Evolutionary conservation across 1,139 yeast genomes (phyloP), one percentile per base, ranked within the genome.

Genomic region (Taphrina flavorubra): DNA sequence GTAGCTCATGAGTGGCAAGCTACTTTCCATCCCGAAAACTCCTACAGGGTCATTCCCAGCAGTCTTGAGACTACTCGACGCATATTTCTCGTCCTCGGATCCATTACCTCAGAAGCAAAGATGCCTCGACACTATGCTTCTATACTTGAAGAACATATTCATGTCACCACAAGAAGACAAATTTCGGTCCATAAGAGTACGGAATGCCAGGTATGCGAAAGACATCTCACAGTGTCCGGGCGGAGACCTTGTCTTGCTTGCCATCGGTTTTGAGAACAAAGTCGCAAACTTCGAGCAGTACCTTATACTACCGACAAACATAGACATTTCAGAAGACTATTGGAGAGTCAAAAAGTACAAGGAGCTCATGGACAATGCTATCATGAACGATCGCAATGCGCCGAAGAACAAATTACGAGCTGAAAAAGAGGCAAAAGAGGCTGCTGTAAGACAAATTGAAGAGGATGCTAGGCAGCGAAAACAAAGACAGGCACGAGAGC

Each of bases 21-120:
- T 49, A 8, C 36, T 49, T 10, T 51, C 65, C 31, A 56, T 62
- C 14, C 47, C 51, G 14, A 55, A 63, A 18, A 16, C 42, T 11
- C 67, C 67, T 1, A 63, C 61, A 16, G 67, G 67, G 20, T 31
- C 44, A 13, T 63, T 63, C 37, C 67, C 67, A 10, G 47, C 55
- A 36, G 34, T 63, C 8, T 20, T 63, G 36, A 42, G 67, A 20
- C 56, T 55, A 6, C 56, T 63, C 16, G 67, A 63, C 20, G 36
- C 36, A 16, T 55, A 63, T 34, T 57, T 53, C n/a, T 34, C 51
- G 36, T 40, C 67, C 20, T 20, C 34, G 34, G 60, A 63, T 37
- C 67, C 67, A 11, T 20, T 18, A 7, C 53, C 46, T 14, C 55
- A 46, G 55, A 63, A 46, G 46, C 60, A 51, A 25, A 57, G 44